A percentile compares a stretch with the other conserved stretches of the same genome.
Evolutionary conservation across 345 rosid genomes (phyloP).

Genomic region (Nasturtium officinale): DNA sequence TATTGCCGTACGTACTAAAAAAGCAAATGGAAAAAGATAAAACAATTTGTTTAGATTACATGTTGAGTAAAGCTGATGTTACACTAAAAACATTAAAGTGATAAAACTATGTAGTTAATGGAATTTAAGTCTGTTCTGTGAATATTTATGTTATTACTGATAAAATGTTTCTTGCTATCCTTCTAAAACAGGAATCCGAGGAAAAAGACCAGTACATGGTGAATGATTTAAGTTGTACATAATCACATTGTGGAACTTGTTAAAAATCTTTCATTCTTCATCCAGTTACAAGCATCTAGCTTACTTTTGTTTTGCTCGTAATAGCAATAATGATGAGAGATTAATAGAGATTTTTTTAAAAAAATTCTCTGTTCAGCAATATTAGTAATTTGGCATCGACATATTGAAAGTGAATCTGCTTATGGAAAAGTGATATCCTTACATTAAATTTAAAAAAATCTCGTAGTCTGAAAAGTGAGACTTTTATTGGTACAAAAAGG

Average conservation of each 20-base stretch:
- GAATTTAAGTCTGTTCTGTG: background rate
- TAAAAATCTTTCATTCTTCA: background rate
- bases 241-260: background rate
- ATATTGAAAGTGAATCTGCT: conserved; percentile 23
- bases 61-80: background rate
- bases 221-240: background rate
- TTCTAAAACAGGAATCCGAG: background rate
- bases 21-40: background rate
- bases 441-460: background rate
- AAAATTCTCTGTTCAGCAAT: background rate
- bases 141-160: background rate
- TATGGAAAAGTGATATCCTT: background rate
- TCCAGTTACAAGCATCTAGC: background rate
- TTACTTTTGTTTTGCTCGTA: background rate
- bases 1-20: background rate
- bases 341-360: no score
- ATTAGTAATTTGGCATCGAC: background rate
- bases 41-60: background rate
- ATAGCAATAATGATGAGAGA: background rate
- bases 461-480: conserved; percentile 15
- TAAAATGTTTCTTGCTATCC: background rate
- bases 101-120: background rate
- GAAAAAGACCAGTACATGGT: background rate
- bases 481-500: conserved; percentile 29
- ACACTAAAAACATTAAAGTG: background rate